Evolutionary conservation across 2,329 filamentous ascomycete species (phyloP).

Genomic region (Apiospora arundinis): DNA sequence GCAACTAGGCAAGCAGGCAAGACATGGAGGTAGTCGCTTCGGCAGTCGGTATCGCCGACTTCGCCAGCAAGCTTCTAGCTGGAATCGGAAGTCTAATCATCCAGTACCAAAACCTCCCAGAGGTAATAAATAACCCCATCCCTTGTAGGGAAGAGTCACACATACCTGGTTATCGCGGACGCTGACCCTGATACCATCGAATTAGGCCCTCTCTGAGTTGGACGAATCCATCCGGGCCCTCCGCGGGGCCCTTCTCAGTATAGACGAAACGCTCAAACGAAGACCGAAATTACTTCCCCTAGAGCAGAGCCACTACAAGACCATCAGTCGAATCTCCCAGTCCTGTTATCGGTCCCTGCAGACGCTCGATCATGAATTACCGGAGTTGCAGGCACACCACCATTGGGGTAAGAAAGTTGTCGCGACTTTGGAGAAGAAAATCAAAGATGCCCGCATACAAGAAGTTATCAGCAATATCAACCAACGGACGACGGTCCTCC

Average conservation of each 20-base stretch:
- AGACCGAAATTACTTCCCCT: constrained; percentile 30
- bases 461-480: constrained; percentile 33
- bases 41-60: background rate
- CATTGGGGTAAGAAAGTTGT: constrained; percentile 30
- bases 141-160: background rate
- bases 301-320: constrained; percentile 35
- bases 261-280: constrained; percentile 30
- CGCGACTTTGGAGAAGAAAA: constrained; percentile 29
- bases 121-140: background rate
- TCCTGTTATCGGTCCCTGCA: constrained; percentile 33
- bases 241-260: constrained; percentile 25
- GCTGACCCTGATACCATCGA: background rate
- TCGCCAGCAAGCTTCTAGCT: background rate
- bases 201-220: background rate
- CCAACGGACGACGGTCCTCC: constrained; percentile 35
- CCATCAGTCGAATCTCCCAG: constrained; percentile 33
- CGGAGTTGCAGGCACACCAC: constrained; percentile 30
- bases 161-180: background rate
- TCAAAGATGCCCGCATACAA: constrained; percentile 33
- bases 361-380: constrained; percentile 31
- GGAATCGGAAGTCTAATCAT: background rate
- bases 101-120: background rate
- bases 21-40: constrained; percentile 1
- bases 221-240: constrained; percentile 4
- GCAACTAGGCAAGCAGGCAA: background rate